phyloP scores from a whole-genome alignment of 768 basidiomycete species.

The Boletus rex-veris region DNA sequence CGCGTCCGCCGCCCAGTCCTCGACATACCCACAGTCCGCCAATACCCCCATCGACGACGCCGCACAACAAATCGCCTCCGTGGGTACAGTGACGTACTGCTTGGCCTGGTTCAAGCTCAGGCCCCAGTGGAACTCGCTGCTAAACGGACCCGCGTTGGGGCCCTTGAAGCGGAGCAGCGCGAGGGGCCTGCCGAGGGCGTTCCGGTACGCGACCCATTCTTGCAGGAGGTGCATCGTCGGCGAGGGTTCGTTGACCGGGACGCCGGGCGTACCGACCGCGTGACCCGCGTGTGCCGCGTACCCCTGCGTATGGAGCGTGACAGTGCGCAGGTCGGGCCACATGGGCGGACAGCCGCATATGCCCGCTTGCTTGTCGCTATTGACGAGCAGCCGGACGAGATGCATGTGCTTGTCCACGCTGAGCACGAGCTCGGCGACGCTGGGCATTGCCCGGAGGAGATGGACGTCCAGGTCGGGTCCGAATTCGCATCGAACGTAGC shows the following conservation, averaged over 20 bases:
- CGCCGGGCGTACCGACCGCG: constrained; percentile 11
- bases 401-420: constrained; percentile 31
- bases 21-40: constrained; percentile 24
- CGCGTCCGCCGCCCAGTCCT: constrained; percentile 30
- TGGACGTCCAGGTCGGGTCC: constrained; percentile 31
- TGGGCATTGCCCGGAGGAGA: constrained; percentile 31
- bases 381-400: constrained; percentile 30
- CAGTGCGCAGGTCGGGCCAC: constrained; percentile 25
- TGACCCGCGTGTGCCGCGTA: constrained; percentile 14
- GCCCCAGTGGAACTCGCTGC: constrained; percentile 30
- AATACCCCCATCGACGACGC: constrained; percentile 13
- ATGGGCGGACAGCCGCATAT: constrained; percentile 28
- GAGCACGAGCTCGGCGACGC: constrained; percentile 30
- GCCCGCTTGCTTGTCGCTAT: constrained; percentile 33
- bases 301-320: constrained; percentile 32
- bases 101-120: constrained; percentile 18
- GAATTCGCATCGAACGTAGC: constrained; percentile 31
- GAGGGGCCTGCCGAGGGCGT: constrained; percentile 21
- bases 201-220: constrained; percentile 23
- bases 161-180: constrained; percentile 27
- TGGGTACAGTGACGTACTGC: constrained; percentile 18
- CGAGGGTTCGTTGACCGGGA: constrained; percentile 31
- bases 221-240: constrained; percentile 29
- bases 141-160: constrained; percentile 27
- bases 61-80: constrained; percentile 22